These are phyloP conservation scores for Catharanthus roseus DNA, from an alignment of 257 asterid genomes.

Conservation along the genomic window DNA sequence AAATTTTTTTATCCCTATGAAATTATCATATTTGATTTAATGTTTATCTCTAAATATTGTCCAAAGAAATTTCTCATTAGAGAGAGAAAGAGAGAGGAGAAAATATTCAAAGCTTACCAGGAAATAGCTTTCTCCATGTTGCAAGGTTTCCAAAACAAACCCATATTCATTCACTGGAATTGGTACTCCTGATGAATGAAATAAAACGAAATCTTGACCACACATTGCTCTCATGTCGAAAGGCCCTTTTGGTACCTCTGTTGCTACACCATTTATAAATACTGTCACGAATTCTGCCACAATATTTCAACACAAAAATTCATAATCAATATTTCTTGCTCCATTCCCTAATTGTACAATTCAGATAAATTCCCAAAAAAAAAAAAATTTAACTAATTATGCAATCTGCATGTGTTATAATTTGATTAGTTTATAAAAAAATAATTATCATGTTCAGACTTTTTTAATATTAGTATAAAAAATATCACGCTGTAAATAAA, in stretches of 20 bases:
- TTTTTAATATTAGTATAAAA: no score
- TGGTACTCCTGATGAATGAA: constrained; percentile 64
- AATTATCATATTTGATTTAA: background rate
- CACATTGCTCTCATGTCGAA: constrained; percentile 44
- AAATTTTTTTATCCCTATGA: no score
- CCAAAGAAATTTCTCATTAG: no score
- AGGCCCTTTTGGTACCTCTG: constrained; percentile 51
- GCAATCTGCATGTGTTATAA: no score
- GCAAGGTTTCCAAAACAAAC: constrained; percentile 44
- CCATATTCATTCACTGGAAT: constrained; percentile 53
- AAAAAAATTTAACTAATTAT: no score
- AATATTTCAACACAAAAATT: background rate
- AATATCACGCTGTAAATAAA: no score
- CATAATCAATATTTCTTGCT: background rate
- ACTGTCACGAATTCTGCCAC: constrained; percentile 53
- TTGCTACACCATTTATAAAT: constrained; percentile 64
- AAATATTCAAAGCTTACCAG: constrained; percentile 40
- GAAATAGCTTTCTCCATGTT: constrained; percentile 73
- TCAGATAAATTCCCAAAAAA: no score
- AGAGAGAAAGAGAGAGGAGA: no score
- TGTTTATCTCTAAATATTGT: background rate
- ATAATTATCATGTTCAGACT: no score
- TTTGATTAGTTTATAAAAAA: no score
- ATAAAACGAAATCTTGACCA: constrained; percentile 40
- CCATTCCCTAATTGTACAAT: no score